Base-by-base conservation (phyloP, 2,329 filamentous ascomycete species). In the Neonectria coccinea region DNA sequence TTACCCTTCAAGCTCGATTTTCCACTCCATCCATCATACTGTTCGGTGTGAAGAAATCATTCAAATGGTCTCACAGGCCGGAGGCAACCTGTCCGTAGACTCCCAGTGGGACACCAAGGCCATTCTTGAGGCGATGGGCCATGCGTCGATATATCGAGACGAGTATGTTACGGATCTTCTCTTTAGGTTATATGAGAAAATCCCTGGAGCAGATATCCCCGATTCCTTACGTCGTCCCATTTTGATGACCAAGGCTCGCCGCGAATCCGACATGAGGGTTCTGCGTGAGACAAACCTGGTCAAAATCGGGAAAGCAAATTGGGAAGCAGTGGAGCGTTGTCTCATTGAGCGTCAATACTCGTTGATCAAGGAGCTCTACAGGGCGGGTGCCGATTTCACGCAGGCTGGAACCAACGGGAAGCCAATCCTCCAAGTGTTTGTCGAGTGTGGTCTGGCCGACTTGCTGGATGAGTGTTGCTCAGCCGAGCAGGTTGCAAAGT, bases 401-500 rank as follows among this genome's bases (percentile, higher is more conserved):
- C 0, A 5, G 3, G 27, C 7, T 18, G 22, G 36, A 22, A n/a
- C 29, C 4, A 0, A 42, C 2, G 41, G 44, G 2, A 1, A 31
- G 8, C 47, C 65, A 4, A 31, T 67, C 4, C 50, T 71, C 14
- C 45, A 62, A 12, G 27, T 27, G 16, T 56, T 71, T 16, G 59
- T 39, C n/a, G 18, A 42, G 14, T 25, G 25, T 7, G 69, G 69
- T 3, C 62, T 68, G 20, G 42, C 66, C 9, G 18, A 62, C 8
- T n/a, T 71, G 16, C 18, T 71, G 2, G 63, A 59, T 27, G n/a
- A 44, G n/a, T 71, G 65, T 44, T 68, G 47, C 6, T 62, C 52
- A 12, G 12, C 47, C 6, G 56, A 67, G 5, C 68, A 67, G 22
- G 58, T 44, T 22, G 44, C 2, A 4, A 53, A 22, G 10, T 57